phyloP scores from a whole-genome alignment of 495 filamentous ascomycete genomes.

The Annulohypoxylon maeteangense region DNA sequence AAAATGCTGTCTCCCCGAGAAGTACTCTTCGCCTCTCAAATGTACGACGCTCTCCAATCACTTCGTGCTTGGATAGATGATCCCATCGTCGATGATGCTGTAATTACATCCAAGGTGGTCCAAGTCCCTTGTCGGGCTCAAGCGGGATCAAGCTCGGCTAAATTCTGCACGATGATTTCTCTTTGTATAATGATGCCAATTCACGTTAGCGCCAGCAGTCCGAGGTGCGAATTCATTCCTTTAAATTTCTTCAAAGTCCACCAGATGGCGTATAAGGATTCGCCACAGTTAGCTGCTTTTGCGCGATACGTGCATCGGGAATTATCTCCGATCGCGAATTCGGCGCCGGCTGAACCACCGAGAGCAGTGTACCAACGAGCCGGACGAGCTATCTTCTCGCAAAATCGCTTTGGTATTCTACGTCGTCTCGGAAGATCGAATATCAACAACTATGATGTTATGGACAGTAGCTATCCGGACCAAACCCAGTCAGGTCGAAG shows the following conservation, averaged over 20 bases:
- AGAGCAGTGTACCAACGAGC: conserved; percentile 10
- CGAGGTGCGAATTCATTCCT: conserved; percentile 56
- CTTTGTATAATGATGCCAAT: conserved; percentile 60
- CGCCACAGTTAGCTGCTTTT: conserved; percentile 56
- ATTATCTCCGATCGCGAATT: conserved; percentile 53
- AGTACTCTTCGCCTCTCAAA: conserved; percentile 50
- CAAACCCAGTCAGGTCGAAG: conserved; percentile 12
- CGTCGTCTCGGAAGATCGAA: conserved; percentile 18
- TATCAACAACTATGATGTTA: conserved; percentile 7
- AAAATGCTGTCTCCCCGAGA: conserved; percentile 49
- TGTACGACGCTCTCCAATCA: conserved; percentile 51
- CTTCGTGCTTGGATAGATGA: conserved; percentile 54
- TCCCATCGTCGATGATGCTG: conserved; percentile 56
- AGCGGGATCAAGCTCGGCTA: conserved; percentile 33
- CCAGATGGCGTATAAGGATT: conserved; percentile 58
- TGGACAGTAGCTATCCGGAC: conserved; percentile 21
- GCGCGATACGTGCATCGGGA: conserved; percentile 58
- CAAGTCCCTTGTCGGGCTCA: conserved; percentile 53
- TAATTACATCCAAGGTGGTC: conserved; percentile 51
- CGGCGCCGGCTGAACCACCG: conserved; percentile 49
- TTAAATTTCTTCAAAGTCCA: conserved; percentile 62
- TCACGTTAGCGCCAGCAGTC: conserved; percentile 47
- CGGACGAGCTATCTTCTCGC: conserved; percentile 6
- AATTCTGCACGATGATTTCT: conserved; percentile 54
- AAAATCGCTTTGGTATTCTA: conserved; percentile 14